Base-by-base conservation (phyloP, 2,329 filamentous ascomycete species). In the Colletotrichum aenigma region DNA sequence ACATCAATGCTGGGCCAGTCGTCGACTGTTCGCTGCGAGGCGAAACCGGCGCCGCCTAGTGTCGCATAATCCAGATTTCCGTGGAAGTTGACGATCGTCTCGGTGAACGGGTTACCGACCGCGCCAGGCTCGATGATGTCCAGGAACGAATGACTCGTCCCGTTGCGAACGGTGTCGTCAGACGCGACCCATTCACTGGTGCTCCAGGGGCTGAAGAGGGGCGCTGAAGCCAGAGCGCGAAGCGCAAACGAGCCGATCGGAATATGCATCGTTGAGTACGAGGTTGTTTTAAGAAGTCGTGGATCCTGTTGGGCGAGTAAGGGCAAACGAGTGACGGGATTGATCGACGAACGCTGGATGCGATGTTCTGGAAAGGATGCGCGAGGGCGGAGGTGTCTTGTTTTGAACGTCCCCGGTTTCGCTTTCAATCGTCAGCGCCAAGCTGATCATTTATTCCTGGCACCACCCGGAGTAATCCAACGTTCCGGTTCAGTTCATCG, bases 41-140 rank as follows among this genome's bases (percentile, higher is more conserved):
- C 95, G 81, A 97, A 97, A 7, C 95, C 95, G 1, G 95, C 94
- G 28, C 94, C 94, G 24, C 94, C 94, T 0, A 97, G 90, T 0
- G 94, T 92, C 66, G 88, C 89, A 77, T 93, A 95, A 84, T 97
- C 94, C 21, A 97, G 89, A 21, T 87, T 87, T 5, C 95, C 95
- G 78, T 91, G 85, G 85, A 96, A 96, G 85, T 89, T 75, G 84
- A 93, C 91, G 15, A 75, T 30, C 16, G 73, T 30, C 36, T 48
- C 43, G 16, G 64, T 6, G 10, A 75, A 75, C 4, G 70, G 73
- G 70, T 75, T 75, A 16, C 70, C 70, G 26, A 32, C 4, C 83
- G 77, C 73, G 67, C 80, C 76, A 64, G 79, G 78, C 16, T 76
- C 66, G 28, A 81, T 75, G 65, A 84, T 83, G 52, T 82, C 83